phyloP scores from a whole-genome alignment of 345 rosid species.

The Gossypium rotundifolium region DNA sequence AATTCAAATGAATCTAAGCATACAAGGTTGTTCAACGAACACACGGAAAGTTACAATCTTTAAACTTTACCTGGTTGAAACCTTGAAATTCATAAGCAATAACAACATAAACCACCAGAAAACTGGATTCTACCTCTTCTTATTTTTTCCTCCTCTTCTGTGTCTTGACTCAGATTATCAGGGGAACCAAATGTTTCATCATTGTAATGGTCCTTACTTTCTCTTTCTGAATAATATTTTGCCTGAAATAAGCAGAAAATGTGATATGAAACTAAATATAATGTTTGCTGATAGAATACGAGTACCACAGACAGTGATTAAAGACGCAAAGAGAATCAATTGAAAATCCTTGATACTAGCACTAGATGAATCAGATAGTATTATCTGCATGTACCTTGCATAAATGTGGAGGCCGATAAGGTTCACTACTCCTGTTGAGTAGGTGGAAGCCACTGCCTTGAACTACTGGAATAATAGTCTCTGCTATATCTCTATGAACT shows the following conservation, averaged over 20 bases:
- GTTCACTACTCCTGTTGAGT: slow-evolving; percentile 19
- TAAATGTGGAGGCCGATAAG: slow-evolving; percentile 30
- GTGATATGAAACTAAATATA: neutral
- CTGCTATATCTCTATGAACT: slow-evolving; percentile 1
- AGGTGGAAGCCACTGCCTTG: slow-evolving; percentile 7
- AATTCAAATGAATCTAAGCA: slow-evolving; percentile 22
- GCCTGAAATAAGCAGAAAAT: slow-evolving; percentile 11
- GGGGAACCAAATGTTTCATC: slow-evolving; percentile 19
- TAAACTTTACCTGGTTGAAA: neutral
- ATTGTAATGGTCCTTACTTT: slow-evolving; percentile 12
- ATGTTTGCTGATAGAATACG: neutral
- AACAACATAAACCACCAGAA: slow-evolving; percentile 3
- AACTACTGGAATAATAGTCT: slow-evolving; percentile 10
- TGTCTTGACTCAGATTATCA: slow-evolving; percentile 11
- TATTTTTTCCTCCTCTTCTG: slow-evolving; percentile 18
- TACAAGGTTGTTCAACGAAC: slow-evolving; percentile 1
- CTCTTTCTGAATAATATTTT: slow-evolving; percentile 15
- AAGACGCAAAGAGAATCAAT: neutral
- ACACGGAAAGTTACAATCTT: neutral
- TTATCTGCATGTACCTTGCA: slow-evolving; percentile 16
- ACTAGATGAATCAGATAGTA: neutral
- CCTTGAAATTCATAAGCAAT: neutral
- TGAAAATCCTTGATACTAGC: neutral
- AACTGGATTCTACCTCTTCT: slow-evolving; percentile 21
- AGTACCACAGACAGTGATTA: neutral